phyloP scores from a whole-genome alignment of 208 protist genomes.

The Trichomonas gallinae region DNA sequence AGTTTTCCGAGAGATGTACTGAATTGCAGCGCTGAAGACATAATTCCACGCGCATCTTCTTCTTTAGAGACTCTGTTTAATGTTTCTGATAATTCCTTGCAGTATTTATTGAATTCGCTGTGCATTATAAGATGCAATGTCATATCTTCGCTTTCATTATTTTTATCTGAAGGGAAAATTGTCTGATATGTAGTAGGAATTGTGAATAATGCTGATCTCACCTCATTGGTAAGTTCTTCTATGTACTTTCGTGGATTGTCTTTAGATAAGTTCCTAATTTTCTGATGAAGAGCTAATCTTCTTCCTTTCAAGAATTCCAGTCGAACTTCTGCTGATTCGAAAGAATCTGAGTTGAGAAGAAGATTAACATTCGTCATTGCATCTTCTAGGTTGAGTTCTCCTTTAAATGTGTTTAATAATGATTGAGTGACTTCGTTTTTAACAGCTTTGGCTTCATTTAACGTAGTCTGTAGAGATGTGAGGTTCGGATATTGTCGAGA shows the following conservation, averaged over 20 bases:
- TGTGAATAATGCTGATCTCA: neutral
- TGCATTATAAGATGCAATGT: neutral
- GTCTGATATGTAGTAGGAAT: neutral
- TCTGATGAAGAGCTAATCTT: neutral
- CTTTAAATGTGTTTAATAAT: neutral
- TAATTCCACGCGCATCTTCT: neutral
- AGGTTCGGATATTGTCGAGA: neutral
- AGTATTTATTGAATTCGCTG: neutral
- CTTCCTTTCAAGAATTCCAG: neutral
- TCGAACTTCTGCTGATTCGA: neutral
- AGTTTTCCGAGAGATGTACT: neutral
- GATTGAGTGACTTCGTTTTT: neutral
- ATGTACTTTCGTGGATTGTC: neutral
- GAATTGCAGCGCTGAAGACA: neutral
- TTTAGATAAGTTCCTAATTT: neutral
- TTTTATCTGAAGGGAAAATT: neutral
- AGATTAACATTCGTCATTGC: neutral
- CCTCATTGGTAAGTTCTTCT: neutral
- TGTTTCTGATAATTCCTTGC: neutral
- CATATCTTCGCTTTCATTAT: neutral
- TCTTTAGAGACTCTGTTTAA: neutral
- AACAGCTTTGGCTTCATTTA: neutral
- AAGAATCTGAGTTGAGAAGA: neutral
- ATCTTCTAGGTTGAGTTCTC: neutral
- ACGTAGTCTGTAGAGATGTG: neutral